These are phyloP conservation scores for Cudoniella acicularis DNA, from an alignment of 495 filamentous ascomycete species.

Conservation along the genomic window DNA sequence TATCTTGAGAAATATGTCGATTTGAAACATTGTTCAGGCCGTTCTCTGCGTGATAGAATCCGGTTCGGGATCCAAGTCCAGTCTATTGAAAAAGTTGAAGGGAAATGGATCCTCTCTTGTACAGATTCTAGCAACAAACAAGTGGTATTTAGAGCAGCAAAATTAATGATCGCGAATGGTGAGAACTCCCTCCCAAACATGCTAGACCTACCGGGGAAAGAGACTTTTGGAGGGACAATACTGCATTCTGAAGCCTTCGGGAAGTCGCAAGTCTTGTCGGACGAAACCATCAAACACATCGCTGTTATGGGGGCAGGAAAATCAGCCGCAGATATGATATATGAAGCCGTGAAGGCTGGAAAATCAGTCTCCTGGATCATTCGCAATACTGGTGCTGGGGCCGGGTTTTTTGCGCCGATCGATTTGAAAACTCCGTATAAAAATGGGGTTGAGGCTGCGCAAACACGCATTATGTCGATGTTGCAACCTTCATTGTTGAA, in stretches of 20 bases:
- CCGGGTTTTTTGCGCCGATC: conserved; percentile 22
- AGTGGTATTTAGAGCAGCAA: conserved; percentile 22
- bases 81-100: conserved; percentile 26
- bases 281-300: conserved; percentile 24
- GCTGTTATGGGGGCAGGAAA: conserved; percentile 39
- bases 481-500: conserved; percentile 26
- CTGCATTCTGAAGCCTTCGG: conserved; percentile 42
- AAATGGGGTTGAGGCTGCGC: conserved; percentile 25
- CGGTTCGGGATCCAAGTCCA: conserved; percentile 28
- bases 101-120: conserved; percentile 27
- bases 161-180: conserved; percentile 40
- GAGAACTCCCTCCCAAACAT: conserved; percentile 35
- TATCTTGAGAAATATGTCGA: conserved; percentile 41
- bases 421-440: conserved; percentile 29
- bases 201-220: conserved; percentile 27
- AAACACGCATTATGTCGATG: conserved; percentile 17
- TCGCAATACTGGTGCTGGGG: conserved; percentile 34
- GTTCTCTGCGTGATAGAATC: conserved; percentile 30
- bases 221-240: conserved; percentile 31
- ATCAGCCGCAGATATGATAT: conserved; percentile 42
- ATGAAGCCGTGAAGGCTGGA: conserved; percentile 32
- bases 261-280: conserved; percentile 26
- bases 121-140: conserved; percentile 12
- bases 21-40: conserved; percentile 27
- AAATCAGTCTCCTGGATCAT: conserved; percentile 42